A percentile compares a stretch with the other conserved stretches of the same genome.
Conservation (phyloP, 2,329 filamentous ascomycete genomes). For the Colletotrichum lentis region DNA sequence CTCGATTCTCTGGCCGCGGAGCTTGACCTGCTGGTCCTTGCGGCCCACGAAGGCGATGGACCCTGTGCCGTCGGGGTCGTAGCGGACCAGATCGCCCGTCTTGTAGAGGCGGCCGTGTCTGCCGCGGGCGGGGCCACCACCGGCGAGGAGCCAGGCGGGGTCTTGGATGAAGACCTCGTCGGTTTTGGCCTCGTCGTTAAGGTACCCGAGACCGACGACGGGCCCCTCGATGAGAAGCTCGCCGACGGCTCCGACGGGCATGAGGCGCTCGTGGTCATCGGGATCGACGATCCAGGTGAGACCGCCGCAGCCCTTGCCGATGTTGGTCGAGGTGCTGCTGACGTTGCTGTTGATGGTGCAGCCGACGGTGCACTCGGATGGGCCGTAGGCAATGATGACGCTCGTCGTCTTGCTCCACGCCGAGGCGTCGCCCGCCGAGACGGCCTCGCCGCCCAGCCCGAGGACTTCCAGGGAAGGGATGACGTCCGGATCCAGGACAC, state of each 20-base stretch:
- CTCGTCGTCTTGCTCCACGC: slow-evolving; percentile 57
- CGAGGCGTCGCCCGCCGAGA: slow-evolving; percentile 60
- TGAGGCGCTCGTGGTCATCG: slow-evolving; percentile 55
- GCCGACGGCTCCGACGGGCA: slow-evolving; percentile 59
- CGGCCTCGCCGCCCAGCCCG: slow-evolving; percentile 61
- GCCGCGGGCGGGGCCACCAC: slow-evolving; percentile 51
- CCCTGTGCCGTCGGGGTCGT: slow-evolving; percentile 61
- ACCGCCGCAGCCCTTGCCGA: slow-evolving; percentile 58
- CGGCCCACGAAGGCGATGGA: slow-evolving; percentile 67
- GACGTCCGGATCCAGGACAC: slow-evolving; percentile 56
- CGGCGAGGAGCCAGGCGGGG: slow-evolving; percentile 59
- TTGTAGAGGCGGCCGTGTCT: slow-evolving; percentile 61
- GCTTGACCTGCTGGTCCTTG: slow-evolving; percentile 74
- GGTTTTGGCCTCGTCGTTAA: slow-evolving; percentile 66
- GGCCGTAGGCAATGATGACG: slow-evolving; percentile 62
- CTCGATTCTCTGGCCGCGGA: slow-evolving; percentile 72
- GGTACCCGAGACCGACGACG: slow-evolving; percentile 69
- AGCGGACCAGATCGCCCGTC: slow-evolving; percentile 67
- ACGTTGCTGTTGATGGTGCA: slow-evolving; percentile 59
- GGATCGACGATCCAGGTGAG: slow-evolving; percentile 62
- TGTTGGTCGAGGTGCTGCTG: slow-evolving; percentile 52
- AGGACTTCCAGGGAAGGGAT: slow-evolving; percentile 58
- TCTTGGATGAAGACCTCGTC: slow-evolving; percentile 64
- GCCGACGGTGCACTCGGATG: slow-evolving; percentile 63
- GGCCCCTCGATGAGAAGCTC: slow-evolving; percentile 66